Percentiles rank a stretch among this genome's conserved stretches.
Conservation (phyloP, 2,329 filamentous ascomycete species). For the Cercospora citrullina region DNA sequence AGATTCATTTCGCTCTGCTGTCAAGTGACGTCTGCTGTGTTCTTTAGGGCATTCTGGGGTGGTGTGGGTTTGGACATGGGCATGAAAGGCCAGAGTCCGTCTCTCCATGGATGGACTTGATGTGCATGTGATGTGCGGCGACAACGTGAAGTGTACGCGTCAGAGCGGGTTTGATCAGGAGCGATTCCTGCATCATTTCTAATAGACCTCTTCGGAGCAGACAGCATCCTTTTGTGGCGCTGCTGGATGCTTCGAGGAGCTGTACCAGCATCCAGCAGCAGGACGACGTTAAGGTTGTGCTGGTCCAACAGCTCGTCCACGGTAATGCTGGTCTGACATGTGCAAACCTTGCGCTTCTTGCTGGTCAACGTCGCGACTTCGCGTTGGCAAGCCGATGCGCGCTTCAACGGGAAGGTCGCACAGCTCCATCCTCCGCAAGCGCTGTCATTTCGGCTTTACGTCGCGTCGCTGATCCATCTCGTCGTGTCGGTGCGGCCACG, state of each 20-base stretch:
- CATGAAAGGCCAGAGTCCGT: not conserved
- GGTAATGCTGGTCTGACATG: not conserved
- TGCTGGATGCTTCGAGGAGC: not conserved
- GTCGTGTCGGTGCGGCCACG: not conserved
- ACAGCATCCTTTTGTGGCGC: not conserved
- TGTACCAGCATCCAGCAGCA: not conserved
- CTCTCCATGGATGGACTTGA: not conserved
- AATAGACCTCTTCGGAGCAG: not conserved
- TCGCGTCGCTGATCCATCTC: not conserved
- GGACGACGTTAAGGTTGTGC: not conserved
- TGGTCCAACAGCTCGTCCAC: not conserved
- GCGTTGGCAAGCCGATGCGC: not conserved
- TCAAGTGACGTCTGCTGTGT: not conserved
- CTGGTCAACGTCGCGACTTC: not conserved
- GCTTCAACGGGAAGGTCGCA: not conserved
- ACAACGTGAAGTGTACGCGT: not conserved
- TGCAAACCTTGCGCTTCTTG: not conserved
- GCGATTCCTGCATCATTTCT: not conserved
- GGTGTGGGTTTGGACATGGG: not conserved
- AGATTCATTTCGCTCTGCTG: not conserved
- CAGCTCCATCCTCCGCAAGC: not conserved
- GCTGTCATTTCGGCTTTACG: conserved; percentile 14
- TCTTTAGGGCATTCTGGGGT: not conserved
- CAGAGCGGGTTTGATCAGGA: not conserved
- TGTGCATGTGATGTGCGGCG: not conserved